Evolutionary conservation across 345 rosid species (phyloP), one percentile per base, ranked within the genome.

Genomic region (Eucalyptus pauciflora): DNA sequence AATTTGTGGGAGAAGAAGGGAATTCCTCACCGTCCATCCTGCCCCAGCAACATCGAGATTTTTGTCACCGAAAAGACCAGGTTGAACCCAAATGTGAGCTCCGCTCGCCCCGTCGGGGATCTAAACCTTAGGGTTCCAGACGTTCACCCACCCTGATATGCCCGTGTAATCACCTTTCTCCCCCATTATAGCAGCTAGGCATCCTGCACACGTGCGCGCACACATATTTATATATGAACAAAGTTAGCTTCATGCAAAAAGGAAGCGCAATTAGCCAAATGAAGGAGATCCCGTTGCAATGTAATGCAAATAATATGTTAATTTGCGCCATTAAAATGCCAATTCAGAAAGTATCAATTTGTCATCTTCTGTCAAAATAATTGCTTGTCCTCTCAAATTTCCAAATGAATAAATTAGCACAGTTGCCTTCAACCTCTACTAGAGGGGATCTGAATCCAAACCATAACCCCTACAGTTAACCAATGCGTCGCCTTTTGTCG

Each of bases 41-140:
- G 33, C 37, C 71, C 71, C 37, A 64, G 37, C 37, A n/a, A 64
- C 33, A 64, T 29, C 8, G 18, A 29, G 71, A 0, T 62, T 62
- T 29, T 62, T 7, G 9, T 64, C 71, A 1, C 3, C 10, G 4
- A 0, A 64, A 13, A 13, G 37, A 64, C 71, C 71, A 4, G 18
- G 4, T 64, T 64, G 1, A 29, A 13, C 71, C 71, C 71, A 64
- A 13, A 64, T 0, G 0, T 64, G 0, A 64, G 17, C 37, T 64
- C 71, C 18, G 1, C 33, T 64, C 71, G 5, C 71, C 71, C 0
- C 18, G 12, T 29, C 71, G 2, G 37, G 10, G 71, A 29, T 29
- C 71, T 13, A 1, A 29, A 64, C 37, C 71, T 0, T 6, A 14
- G 71, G 71, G 33, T 29, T 64, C 10, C 71, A 0, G 0, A 0